These are phyloP conservation scores for Heterobasidion irregulare DNA, from an alignment of 1,284 basidiomycete species.

Conservation along the genomic window DNA sequence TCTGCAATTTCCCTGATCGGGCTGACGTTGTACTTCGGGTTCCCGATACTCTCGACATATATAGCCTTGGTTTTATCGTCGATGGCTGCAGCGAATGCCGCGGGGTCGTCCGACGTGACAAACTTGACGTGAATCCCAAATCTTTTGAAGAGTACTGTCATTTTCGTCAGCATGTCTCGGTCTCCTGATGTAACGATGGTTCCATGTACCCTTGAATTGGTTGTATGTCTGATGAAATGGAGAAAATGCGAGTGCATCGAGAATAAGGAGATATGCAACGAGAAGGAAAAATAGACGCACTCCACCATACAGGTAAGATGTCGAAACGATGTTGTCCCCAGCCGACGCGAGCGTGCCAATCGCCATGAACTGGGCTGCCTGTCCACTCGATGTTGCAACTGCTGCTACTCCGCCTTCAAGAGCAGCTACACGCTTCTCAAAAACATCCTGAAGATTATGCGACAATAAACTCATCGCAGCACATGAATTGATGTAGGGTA, in stretches of 20 bases:
- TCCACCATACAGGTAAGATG: constrained; percentile 61
- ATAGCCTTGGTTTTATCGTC: constrained; percentile 75
- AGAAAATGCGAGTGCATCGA: neutral
- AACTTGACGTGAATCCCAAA: constrained; percentile 77
- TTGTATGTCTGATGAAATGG: constrained; percentile 59
- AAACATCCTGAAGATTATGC: constrained; percentile 48
- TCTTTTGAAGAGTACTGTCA: constrained; percentile 65
- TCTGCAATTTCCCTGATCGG: constrained; percentile 72
- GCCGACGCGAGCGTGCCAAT: constrained; percentile 50
- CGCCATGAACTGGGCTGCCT: constrained; percentile 78
- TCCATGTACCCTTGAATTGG: constrained; percentile 68
- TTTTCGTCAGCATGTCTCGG: neutral
- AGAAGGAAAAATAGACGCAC: constrained; percentile 25
- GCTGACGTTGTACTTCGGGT: constrained; percentile 75
- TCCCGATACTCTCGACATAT: constrained; percentile 80
- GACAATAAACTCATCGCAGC: neutral
- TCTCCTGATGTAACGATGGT: constrained; percentile 4
- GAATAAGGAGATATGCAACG: neutral
- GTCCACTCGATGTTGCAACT: constrained; percentile 73
- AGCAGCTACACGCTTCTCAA: constrained; percentile 79
- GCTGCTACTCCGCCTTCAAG: constrained; percentile 80
- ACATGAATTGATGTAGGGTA: neutral
- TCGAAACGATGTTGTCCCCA: constrained; percentile 19
- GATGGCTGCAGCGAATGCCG: constrained; percentile 65
- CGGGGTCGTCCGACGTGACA: constrained; percentile 54